Base-by-base conservation (phyloP, 2,329 filamentous ascomycete genomes). In the Colletotrichum sp. region DNA sequence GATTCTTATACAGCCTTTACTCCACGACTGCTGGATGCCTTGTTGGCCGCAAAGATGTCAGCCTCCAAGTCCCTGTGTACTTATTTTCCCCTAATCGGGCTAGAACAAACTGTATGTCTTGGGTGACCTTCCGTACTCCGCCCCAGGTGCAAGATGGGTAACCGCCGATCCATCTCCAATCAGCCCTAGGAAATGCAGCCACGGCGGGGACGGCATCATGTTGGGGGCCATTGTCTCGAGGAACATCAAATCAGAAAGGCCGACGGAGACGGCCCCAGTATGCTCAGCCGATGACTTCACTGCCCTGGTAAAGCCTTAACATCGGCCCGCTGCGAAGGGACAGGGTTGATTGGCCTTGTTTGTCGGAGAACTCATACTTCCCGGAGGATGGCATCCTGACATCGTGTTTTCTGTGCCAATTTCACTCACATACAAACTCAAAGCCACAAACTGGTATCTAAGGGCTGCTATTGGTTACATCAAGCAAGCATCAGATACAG, bases 51-150 rank as follows among this genome's bases (percentile, higher is more conserved):
- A 34, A 36, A 15, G 21, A 36, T 62, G 52, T n/a, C 57, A 44
- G 52, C 52, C 16, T 7, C 26, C 16, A 26, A 34, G 52, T 34
- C 75, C 77, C 70, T 8, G 39, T 13, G 10, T 63, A 63, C 57
- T 36, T 79, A 60, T 69, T 76, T 28, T 75, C 71, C 67, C 78
- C 77, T 72, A 73, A 71, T 68, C 6, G 26, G 28, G 28, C 28
- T 28, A 28, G 28, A 28, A 28, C 28, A 28, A 28, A 28, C 28
- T 28, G 28, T 28, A 28, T 28, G 28, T 28, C 28, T 28, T 28
- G 28, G 55, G n/a, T 15, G 18, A 28, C 34, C 63, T 68, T 28
- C 57, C 21, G 13, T 44, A 28, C 70, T 73, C 36, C 59, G 64
- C 70, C 73, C 57, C 12, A 59, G 16, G 44, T 68, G 64, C 34